These are phyloP conservation scores for Phyllosticta citriasiana DNA, from an alignment of 2,329 filamentous ascomycete genomes.

Conservation along the genomic window DNA sequence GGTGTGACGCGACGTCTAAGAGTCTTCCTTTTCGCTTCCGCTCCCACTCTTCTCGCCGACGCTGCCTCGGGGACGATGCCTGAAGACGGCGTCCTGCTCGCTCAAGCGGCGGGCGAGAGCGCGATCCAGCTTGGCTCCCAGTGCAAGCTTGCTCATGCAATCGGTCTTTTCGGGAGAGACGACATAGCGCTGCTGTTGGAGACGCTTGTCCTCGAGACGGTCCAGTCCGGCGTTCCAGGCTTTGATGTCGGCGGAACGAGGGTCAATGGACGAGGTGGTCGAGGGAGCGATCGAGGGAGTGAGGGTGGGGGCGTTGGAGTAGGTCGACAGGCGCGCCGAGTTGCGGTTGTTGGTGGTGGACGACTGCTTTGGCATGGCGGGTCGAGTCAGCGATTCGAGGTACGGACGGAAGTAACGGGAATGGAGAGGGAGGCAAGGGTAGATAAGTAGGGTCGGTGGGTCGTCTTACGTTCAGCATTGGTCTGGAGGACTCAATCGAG, in stretches of 20 bases:
- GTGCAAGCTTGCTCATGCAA: constrained; percentile 73
- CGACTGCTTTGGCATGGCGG: constrained; percentile 15
- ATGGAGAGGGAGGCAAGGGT: constrained; percentile 18
- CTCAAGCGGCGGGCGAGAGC: constrained; percentile 80
- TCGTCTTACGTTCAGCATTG: constrained; percentile 31
- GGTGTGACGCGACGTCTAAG: neutral
- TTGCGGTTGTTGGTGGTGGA: constrained; percentile 18
- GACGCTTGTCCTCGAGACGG: constrained; percentile 81
- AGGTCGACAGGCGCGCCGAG: constrained; percentile 40
- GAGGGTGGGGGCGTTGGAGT: constrained; percentile 41
- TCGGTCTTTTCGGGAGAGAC: constrained; percentile 72
- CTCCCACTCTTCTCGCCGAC: constrained; percentile 11
- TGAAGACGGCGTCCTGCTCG: constrained; percentile 79
- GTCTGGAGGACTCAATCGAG: constrained; percentile 30
- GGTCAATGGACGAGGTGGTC: constrained; percentile 28
- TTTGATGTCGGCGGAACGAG: constrained; percentile 54
- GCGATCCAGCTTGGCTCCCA: constrained; percentile 83
- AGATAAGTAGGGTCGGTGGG: constrained; percentile 14
- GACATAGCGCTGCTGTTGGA: constrained; percentile 70
- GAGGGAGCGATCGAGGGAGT: constrained; percentile 41
- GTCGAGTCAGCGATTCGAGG: neutral
- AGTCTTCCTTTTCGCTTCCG: constrained; percentile 9
- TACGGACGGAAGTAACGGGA: constrained; percentile 1
- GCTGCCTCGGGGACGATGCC: constrained; percentile 2
- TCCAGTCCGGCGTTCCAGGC: constrained; percentile 72